These are phyloP conservation scores for Gryganskiella cystojenkinii DNA, from an alignment of 192 early-diverging fungal species.

Conservation along the genomic window DNA sequence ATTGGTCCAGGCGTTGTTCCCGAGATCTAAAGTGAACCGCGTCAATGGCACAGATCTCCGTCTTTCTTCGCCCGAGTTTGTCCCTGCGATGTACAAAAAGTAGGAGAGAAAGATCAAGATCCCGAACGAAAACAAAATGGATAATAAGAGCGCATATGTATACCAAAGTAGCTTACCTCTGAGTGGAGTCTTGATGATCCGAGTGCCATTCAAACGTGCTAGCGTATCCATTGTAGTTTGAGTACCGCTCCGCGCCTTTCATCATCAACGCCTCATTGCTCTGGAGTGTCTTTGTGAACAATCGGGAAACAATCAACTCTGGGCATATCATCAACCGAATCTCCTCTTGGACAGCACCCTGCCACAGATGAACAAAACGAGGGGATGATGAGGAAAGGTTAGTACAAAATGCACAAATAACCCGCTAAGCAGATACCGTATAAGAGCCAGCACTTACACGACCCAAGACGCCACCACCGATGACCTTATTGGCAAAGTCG, in stretches of 20 bases:
- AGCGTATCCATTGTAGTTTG: slow-evolving; percentile 48
- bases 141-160: too few species aligned
- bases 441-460: slow-evolving; percentile 6
- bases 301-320: slow-evolving; percentile 40
- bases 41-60: slow-evolving; percentile 50
- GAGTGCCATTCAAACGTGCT: slow-evolving; percentile 48
- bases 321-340: slow-evolving; percentile 45
- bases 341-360: slow-evolving; percentile 51
- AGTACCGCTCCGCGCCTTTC: slow-evolving; percentile 45
- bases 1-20: slow-evolving; percentile 21
- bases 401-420: background rate
- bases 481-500: slow-evolving; percentile 48
- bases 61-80: slow-evolving; percentile 31
- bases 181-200: slow-evolving; percentile 26
- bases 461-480: slow-evolving; percentile 39
- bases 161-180: slow-evolving; percentile 30
- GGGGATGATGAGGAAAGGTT: background rate
- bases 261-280: slow-evolving; percentile 38
- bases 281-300: slow-evolving; percentile 29
- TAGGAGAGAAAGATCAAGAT: background rate
- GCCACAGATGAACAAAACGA: background rate
- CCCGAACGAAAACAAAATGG: too few species aligned
- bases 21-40: slow-evolving; percentile 29
- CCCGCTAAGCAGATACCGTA: background rate
- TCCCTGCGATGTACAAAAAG: slow-evolving; percentile 6